Conservation (phyloP, 768 basidiomycete species). For the Rhizopogon salebrosus region DNA sequence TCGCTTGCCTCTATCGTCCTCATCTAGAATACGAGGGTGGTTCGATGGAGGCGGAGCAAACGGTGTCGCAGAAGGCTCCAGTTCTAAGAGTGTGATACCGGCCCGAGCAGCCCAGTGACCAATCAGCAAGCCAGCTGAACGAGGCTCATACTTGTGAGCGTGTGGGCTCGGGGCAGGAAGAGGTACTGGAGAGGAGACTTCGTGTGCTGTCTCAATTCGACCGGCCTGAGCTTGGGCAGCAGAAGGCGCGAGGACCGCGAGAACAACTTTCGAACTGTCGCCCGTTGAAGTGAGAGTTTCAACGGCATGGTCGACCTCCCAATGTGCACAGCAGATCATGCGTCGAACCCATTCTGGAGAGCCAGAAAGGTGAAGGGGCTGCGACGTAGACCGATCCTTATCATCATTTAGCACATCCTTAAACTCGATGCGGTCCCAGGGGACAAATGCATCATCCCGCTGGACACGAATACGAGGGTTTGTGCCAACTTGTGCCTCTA, state of each 20-base stretch:
- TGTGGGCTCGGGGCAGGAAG: constrained; percentile 56
- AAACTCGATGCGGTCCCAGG: constrained; percentile 71
- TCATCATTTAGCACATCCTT: constrained; percentile 28
- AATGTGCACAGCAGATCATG: constrained; percentile 77
- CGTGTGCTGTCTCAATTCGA: constrained; percentile 14
- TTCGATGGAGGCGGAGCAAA: constrained; percentile 10
- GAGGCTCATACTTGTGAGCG: constrained; percentile 55
- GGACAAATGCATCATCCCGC: constrained; percentile 75
- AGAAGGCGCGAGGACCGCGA: constrained; percentile 49
- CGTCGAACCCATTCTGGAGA: constrained; percentile 85
- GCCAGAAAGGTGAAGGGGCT: constrained; percentile 22
- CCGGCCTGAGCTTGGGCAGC: constrained; percentile 23
- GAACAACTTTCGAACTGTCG: constrained; percentile 44
- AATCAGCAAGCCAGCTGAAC: constrained; percentile 60
- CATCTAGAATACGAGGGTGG: constrained; percentile 20
- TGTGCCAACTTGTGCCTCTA: constrained; percentile 82
- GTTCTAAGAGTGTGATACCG: constrained; percentile 50
- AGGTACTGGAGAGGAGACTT: constrained; percentile 50
- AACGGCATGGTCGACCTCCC: constrained; percentile 59
- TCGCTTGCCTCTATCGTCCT: constrained; percentile 30
- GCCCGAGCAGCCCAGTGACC: constrained; percentile 64
- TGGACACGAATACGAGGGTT: constrained; percentile 81
- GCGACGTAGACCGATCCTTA: constrained; percentile 19
- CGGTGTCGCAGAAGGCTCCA: constrained; percentile 31
- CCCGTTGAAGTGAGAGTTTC: constrained; percentile 20